Conservation (phyloP, 1,139 yeast genomes). For the Pichia sp. region DNA sequence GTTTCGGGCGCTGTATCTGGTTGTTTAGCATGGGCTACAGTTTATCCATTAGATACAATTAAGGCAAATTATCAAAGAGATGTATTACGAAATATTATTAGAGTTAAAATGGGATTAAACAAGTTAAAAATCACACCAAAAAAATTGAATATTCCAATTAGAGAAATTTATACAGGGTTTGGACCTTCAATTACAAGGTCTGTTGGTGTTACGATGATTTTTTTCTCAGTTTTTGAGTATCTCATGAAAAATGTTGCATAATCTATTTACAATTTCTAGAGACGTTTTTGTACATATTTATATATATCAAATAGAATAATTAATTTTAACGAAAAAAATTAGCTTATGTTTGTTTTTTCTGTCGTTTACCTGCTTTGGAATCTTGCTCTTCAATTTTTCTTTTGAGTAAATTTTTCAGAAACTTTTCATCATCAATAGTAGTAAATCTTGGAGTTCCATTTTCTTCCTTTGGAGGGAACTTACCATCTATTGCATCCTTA, state of each 20-base stretch:
- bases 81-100: conserved; percentile 57
- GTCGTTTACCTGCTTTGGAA: conserved; percentile 17
- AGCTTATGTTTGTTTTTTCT: conserved; percentile 11
- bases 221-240: conserved; percentile 67
- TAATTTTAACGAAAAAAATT: neutral
- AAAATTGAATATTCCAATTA: conserved; percentile 32
- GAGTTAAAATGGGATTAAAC: conserved; percentile 41
- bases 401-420: conserved; percentile 51
- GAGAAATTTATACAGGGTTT: conserved; percentile 65
- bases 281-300: too few relatives aligned
- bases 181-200: conserved; percentile 70
- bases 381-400: conserved; percentile 34
- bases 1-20: conserved; percentile 82
- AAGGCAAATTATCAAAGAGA: conserved; percentile 73
- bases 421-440: conserved; percentile 50
- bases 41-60: conserved; percentile 76
- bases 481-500: conserved; percentile 14
- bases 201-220: conserved; percentile 65
- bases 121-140: conserved; percentile 33
- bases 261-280: neutral
- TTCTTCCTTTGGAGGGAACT: conserved; percentile 18
- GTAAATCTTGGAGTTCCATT: conserved; percentile 22
- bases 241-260: conserved; percentile 47
- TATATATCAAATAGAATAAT: too few relatives aligned
- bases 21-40: conserved; percentile 60